Evolutionary conservation across 257 asterid genomes (phyloP).

Genomic region (Nicotiana sylvestris): DNA sequence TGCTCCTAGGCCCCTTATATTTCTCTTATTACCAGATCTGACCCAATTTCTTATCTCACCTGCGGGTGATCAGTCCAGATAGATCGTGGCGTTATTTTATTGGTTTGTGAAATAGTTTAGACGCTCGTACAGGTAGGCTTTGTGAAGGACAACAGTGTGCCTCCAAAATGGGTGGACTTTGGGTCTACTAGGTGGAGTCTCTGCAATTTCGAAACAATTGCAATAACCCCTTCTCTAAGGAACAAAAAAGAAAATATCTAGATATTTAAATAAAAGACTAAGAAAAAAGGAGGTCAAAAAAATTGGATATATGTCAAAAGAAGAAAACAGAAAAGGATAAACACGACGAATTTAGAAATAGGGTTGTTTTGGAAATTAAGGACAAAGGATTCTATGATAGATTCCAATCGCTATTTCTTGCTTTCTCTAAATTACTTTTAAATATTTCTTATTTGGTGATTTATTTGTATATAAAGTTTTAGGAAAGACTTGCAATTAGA

Average conservation of each 20-base stretch:
- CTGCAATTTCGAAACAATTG: background rate
- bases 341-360: background rate
- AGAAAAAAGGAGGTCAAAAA: background rate
- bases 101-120: conserved; percentile 12
- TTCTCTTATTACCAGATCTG: conserved; percentile 21
- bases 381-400: background rate
- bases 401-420: background rate
- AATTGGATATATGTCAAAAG: background rate
- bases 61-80: conserved; percentile 11
- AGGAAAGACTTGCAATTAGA: too few relatives aligned
- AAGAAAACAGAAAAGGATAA: background rate
- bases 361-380: background rate
- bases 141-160: conserved; percentile 28
- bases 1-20: conserved; percentile 21
- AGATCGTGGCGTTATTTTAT: conserved; percentile 4
- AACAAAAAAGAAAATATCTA: background rate
- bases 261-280: too few relatives aligned
- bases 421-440: too few relatives aligned
- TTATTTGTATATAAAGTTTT: too few relatives aligned
- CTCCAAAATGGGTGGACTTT: conserved; percentile 1
- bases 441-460: too few relatives aligned
- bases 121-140: background rate
- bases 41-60: conserved; percentile 16
- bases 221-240: background rate
- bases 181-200: conserved; percentile 12